These are phyloP conservation scores for Trichoderma erinaceum DNA, from an alignment of 495 filamentous ascomycete species.

Conservation along the genomic window DNA sequence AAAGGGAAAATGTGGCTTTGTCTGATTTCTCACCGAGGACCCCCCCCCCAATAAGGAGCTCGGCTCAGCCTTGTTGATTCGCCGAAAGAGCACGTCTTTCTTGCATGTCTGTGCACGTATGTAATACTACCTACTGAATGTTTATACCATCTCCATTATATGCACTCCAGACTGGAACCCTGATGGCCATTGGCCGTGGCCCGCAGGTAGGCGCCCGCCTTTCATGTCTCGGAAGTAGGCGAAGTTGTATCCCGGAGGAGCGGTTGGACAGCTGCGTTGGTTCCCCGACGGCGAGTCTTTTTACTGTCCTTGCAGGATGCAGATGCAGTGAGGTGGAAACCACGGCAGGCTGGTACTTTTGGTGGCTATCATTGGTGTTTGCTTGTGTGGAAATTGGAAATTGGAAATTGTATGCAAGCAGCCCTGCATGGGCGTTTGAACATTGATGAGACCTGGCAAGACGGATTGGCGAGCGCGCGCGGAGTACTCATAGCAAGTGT, in stretches of 20 bases:
- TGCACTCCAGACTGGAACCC: background rate
- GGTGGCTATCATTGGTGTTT: background rate
- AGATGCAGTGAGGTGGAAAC: background rate
- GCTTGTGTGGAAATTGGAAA: too few species aligned
- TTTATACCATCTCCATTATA: background rate
- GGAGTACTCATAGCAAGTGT: background rate
- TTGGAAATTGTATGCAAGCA: too few species aligned
- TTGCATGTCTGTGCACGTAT: too few species aligned
- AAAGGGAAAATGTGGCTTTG: background rate
- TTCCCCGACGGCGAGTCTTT: background rate
- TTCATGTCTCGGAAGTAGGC: background rate
- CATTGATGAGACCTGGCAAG: background rate
- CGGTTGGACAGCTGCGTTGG: background rate
- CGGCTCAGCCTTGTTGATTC: background rate
- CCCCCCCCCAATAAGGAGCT: background rate
- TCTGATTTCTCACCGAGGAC: background rate
- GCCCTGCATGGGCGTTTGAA: background rate
- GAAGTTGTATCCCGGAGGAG: background rate
- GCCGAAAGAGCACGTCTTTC: background rate
- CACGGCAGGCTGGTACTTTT: background rate
- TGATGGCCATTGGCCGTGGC: background rate
- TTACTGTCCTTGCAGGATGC: background rate
- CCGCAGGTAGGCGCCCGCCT: slow-evolving; percentile 6
- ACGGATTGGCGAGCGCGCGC: background rate
- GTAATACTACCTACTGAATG: background rate